Percentiles rank a stretch among this genome's conserved stretches.
Conservation (phyloP, 1,284 basidiomycete species). For the Tylopilus sp. region DNA sequence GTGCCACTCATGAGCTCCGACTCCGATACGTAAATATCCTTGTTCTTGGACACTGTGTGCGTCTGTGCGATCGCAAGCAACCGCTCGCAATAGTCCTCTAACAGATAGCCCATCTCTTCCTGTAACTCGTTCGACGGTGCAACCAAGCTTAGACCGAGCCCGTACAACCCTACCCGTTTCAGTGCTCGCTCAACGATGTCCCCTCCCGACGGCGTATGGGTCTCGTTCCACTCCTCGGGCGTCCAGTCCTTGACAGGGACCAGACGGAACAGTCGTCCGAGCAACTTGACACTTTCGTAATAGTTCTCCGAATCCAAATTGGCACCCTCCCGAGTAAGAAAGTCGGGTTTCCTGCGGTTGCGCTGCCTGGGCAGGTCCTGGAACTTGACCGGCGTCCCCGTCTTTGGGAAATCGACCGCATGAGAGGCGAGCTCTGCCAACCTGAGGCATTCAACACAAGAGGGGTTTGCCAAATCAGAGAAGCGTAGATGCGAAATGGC, state of each 20-base stretch:
- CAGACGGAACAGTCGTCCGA: constrained; percentile 39
- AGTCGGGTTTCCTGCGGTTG: constrained; percentile 38
- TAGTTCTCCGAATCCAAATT: constrained; percentile 23
- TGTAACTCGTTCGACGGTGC: constrained; percentile 26
- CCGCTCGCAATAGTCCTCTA: constrained; percentile 36
- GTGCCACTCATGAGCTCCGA: constrained; percentile 44
- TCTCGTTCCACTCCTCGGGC: constrained; percentile 24
- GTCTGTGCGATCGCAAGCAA: constrained; percentile 35
- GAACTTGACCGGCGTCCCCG: constrained; percentile 52
- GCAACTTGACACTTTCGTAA: constrained; percentile 38
- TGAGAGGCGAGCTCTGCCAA: constrained; percentile 67
- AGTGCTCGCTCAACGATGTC: constrained; percentile 25
- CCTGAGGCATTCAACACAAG: constrained; percentile 45
- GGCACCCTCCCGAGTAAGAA: constrained; percentile 39
- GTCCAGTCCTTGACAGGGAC: constrained; percentile 34
- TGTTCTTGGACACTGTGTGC: constrained; percentile 35
- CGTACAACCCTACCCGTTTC: constrained; percentile 18
- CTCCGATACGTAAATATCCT: constrained; percentile 36
- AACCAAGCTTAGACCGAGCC: constrained; percentile 30
- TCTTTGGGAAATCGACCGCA: constrained; percentile 69
- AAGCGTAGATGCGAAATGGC: constrained; percentile 61
- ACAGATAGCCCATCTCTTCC: constrained; percentile 36
- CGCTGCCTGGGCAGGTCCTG: constrained; percentile 45
- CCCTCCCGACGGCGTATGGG: constrained; percentile 29
- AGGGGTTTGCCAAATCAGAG: constrained; percentile 50